Evolutionary conservation across 192 early-diverging fungal genomes (phyloP), one percentile per base, ranked within the genome.

Genomic region (Backusella psychrophila): DNA sequence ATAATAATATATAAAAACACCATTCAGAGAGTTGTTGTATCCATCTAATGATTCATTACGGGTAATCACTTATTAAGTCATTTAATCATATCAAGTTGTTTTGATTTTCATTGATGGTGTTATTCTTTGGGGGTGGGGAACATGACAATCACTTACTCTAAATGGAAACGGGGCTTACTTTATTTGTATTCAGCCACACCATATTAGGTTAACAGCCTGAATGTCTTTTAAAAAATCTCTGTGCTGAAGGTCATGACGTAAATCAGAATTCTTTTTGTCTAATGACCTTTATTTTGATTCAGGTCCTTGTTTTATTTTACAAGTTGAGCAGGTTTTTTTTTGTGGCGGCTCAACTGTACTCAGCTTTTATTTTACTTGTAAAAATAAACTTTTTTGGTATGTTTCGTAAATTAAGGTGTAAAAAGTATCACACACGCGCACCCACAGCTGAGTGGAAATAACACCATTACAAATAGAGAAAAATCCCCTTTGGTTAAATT

Each of bases 121-220:
- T 7, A 21, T 19, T 29, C 1, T 26, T 53, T 56, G 19, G 8
- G 21, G 2, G 21, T 9, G 21, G n/a, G 9, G 12, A 63, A 26
- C 17, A 49, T 49, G 46, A 49, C 46, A 49, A 49, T 19, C 46
- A 49, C 46, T 49, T 49, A 17, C 46, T 49, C n/a, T 49, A 49
- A 66, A 59, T 56, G 35, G 59, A n/a, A 38, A 53, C 23, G 53
- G 12, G 53, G 56, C 21, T 63, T 49, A 23, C 56, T 63, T 12
- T 63, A 29, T 63, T 63, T 63, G 56, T 63, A 63, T 23, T 63
- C 56, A 63, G 56, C 56, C 56, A 63, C 56, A 63, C 21, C 8
- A 63, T 63, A 63, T 29, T 63, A 29, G 23, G 56, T 63, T 63
- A 63, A 63, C 11, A 9, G 26, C 2, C 12, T 9, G n/a, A 14